Evolutionary conservation across 1,139 yeast genomes (phyloP), one percentile per base, ranked within the genome.

Genomic region (Lodderomyces elongisporus): DNA sequence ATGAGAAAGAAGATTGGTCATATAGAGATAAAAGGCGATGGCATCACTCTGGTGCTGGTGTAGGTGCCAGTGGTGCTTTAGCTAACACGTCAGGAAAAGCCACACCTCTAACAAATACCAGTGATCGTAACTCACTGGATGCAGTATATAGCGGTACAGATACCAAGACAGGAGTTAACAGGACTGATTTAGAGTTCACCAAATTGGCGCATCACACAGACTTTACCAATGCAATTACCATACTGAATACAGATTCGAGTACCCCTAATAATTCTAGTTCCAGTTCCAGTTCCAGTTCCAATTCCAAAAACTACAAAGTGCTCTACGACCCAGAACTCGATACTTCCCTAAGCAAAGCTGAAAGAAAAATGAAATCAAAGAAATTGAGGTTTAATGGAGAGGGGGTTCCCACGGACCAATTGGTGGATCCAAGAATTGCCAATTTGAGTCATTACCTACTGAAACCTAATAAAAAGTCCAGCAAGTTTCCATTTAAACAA

Each of bases 271-370:
- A 7, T 20, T 20, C 22, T 20, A 7, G 10, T 10, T 8, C 22
- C 7, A 10, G 9, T 8, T 7, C 7, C 22, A 10, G 10, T 8
- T 8, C 22, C 9, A 20, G 9, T 8, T 7, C 26, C 10, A 17
- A 18, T 25, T 14, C n/a, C n/a, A 67, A 60, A 41, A 58, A 69
- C 54, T 60, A 58, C 47, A 57, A 59, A 38, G 75, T 74, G 2
- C 33, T 61, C 2, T 77, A 74, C 43, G 91, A 84, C 41, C 88
- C 85, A 4, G 85, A 79, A 34, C 40, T 49, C 9, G 62, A 57
- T 34, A 54, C 54, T 30, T 22, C 44, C 4, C 39, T 58, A 13
- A 31, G 53, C 12, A 64, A 63, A 39, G 40, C 46, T 8, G 70
- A 63, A 18, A 42, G 52, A 54, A 45, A 68, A 57, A 31, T 72